Conservation (phyloP, 345 rosid species). For the Rhodamnia rubescens region DNA sequence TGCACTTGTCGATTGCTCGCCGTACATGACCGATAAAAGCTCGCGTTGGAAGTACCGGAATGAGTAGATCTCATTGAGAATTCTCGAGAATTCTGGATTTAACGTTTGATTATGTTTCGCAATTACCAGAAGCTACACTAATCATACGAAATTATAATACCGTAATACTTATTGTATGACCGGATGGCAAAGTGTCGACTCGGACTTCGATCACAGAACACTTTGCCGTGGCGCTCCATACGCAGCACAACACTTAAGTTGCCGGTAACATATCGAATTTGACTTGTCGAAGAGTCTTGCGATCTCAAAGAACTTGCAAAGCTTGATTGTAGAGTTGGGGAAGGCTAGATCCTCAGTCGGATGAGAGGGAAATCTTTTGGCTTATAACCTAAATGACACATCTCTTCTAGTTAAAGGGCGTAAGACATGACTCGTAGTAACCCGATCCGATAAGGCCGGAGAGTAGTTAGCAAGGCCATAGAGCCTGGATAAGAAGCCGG, state of each 20-base stretch:
- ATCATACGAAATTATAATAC: neutral
- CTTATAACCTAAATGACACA: neutral
- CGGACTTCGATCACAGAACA: neutral
- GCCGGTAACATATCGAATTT: neutral
- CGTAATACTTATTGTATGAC: neutral
- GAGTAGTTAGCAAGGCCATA: too few relatives aligned
- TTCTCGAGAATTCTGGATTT: neutral
- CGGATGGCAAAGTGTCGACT: neutral
- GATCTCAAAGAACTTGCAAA: neutral
- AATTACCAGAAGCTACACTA: neutral
- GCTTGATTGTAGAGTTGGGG: neutral
- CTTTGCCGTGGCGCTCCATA: neutral
- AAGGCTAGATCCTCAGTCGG: neutral
- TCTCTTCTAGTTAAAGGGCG: neutral
- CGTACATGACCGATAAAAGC: neutral
- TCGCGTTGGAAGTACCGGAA: neutral
- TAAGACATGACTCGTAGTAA: neutral
- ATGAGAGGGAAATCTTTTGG: neutral
- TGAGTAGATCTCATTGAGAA: neutral
- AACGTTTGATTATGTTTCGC: neutral
- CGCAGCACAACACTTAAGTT: neutral
- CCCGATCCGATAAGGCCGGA: too few relatives aligned
- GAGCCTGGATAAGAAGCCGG: too few relatives aligned
- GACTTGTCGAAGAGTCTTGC: neutral
- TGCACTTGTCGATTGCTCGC: neutral